Evolutionary conservation across 352 stramenopile species (phyloP), one percentile per base, ranked within the genome.

Genomic region (Phytophthora hybrid): DNA sequence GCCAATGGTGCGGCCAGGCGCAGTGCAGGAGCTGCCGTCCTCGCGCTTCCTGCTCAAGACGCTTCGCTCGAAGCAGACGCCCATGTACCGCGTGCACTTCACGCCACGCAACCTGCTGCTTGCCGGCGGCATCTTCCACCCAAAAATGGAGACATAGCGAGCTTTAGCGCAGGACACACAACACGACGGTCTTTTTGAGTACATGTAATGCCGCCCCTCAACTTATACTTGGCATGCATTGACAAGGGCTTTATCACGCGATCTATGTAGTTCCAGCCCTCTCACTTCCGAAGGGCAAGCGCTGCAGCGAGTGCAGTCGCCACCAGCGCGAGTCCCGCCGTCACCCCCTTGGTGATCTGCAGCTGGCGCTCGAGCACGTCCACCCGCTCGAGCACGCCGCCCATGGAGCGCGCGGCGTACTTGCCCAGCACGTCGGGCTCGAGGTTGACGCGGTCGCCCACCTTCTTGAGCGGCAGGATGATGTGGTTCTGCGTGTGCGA

Each of bases 401-500:
- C 83, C 79, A 97, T 87, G 6, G 87, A 94, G 47, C 85, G 87
- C 61, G 87, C 82, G 9, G 95, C 91, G 76, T 98, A 98, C 78
- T 98, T 98, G 67, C 90, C 92, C 59, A 98, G 81, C 54, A 98
- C 90, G 69, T 98, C 94, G 29, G 87, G 81, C 77, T 98, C 95
- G 32, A 98, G 73, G 81, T 98, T 98, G 19, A 98, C 93, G 32
- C 66, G 66, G 74, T 94, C 88, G 29, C 93, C 93, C 7, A 97
- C 74, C 55, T 86, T 76, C 79, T 99, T 99, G 29, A 89, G 80
- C 21, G 97, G 97, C 51, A 99, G 81, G 54, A 98, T 97, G 52
- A 99, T 97, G 77, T 98, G 93, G 82, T 98, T 98, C 74, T 98
- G 98, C 34, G 98, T 99, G 83, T 99, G 97, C 61, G 97, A 88